phyloP scores from a whole-genome alignment of 495 filamentous ascomycete species.

The Lophiostoma macrostomum region DNA sequence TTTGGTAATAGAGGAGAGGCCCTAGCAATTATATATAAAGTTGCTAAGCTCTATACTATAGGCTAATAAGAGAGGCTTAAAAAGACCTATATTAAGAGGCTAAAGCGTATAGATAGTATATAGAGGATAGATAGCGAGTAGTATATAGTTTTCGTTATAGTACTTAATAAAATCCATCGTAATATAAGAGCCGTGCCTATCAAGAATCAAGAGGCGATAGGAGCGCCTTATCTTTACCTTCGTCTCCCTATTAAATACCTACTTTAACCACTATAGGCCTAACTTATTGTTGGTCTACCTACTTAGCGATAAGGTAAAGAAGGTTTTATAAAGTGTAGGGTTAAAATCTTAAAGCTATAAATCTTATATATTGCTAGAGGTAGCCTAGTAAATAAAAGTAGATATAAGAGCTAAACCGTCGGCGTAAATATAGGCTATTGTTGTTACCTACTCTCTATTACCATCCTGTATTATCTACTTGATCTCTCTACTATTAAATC shows the following conservation, averaged over 20 bases:
- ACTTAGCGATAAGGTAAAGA: not conserved
- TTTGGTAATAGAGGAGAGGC: not conserved
- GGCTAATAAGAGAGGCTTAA: not conserved
- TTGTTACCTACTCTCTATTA: no score
- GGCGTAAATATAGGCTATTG: no score
- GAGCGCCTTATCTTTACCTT: not conserved
- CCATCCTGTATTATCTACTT: no score
- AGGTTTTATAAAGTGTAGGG: not conserved
- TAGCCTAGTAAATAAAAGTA: not conserved
- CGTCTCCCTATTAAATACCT: not conserved
- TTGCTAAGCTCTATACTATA: not conserved
- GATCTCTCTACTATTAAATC: no score
- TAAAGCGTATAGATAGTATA: not conserved
- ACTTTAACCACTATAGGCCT: not conserved
- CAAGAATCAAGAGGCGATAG: not conserved
- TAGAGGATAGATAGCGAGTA: not conserved
- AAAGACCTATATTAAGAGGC: not conserved
- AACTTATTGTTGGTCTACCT: not conserved
- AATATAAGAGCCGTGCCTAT: not conserved
- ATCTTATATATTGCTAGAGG: not conserved
- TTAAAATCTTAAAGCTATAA: not conserved
- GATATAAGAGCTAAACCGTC: not conserved
- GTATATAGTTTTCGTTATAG: not conserved
- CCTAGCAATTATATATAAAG: not conserved
- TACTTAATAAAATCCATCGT: not conserved